A percentile compares a stretch with the other conserved stretches of the same genome.
phyloP scores from a whole-genome alignment of 208 protist species.

The Angomonas ambiguus region DNA sequence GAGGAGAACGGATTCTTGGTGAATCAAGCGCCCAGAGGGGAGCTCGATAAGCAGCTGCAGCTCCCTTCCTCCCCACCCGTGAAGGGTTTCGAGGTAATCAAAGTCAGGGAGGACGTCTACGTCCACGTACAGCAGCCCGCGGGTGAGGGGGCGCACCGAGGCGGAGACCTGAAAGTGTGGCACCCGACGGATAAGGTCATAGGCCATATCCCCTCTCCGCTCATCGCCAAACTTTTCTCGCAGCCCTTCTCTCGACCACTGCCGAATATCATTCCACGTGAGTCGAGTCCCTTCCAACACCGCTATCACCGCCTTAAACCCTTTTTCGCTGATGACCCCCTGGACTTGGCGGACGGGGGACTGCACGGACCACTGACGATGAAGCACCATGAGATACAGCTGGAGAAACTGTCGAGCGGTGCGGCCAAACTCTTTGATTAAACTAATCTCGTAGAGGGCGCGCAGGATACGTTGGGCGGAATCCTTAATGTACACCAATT shows the following conservation, averaged over 20 bases:
- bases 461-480: constrained; percentile 89
- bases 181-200: constrained; percentile 93
- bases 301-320: constrained; percentile 84
- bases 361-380: constrained; percentile 96
- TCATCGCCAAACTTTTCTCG: constrained; percentile 89
- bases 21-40: constrained; percentile 95
- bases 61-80: constrained; percentile 76
- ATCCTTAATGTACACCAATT: constrained; percentile 99
- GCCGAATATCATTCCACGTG: constrained; percentile 94
- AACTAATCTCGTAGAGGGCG: constrained; percentile 94
- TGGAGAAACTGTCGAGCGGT: constrained; percentile 90
- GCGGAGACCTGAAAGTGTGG: constrained; percentile 93
- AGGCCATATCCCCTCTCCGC: constrained; percentile 78
- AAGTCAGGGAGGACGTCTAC: constrained; percentile 97
- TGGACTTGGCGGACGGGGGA: constrained; percentile 90
- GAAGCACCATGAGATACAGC: constrained; percentile 93
- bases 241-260: constrained; percentile 92
- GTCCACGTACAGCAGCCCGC: constrained; percentile 93
- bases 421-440: constrained; percentile 95
- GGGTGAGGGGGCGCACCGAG: constrained; percentile 94
- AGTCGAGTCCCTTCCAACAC: constrained; percentile 95
- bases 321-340: constrained; percentile 68
- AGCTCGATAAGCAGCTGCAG: constrained; percentile 97
- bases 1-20: constrained; percentile 94
- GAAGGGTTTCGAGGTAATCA: constrained; percentile 88